These are phyloP conservation scores for Cyberlindnera petersonii DNA, from an alignment of 805 yeast species.

Conservation along the genomic window DNA sequence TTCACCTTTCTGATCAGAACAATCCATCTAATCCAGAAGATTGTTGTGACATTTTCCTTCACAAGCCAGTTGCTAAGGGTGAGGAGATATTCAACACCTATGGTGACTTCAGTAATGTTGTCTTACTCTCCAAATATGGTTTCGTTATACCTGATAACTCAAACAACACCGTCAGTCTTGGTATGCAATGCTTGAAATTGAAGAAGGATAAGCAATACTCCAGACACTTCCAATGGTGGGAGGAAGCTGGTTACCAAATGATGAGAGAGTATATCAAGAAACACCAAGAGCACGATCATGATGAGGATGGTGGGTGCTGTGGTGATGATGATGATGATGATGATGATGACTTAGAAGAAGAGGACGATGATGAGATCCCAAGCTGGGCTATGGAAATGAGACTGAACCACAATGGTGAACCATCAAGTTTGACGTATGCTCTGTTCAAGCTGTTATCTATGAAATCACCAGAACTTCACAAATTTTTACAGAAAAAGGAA, in stretches of 20 bases:
- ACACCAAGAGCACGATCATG: slow-evolving; percentile 18
- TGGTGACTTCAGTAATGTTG: slow-evolving; percentile 67
- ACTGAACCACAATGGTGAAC: slow-evolving; percentile 39
- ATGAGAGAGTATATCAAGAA: slow-evolving; percentile 14
- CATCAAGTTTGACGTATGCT: slow-evolving; percentile 43
- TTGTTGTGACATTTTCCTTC: slow-evolving; percentile 68
- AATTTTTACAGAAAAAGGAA: slow-evolving; percentile 23
- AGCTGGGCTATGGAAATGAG: slow-evolving; percentile 44
- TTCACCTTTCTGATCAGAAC: slow-evolving; percentile 21
- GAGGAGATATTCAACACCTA: slow-evolving; percentile 78
- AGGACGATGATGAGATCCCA: slow-evolving; percentile 26
- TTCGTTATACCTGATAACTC: slow-evolving; percentile 55
- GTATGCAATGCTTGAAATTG: slow-evolving; percentile 41
- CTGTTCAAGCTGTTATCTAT: slow-evolving; percentile 35
- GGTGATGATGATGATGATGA: slow-evolving; percentile 13
- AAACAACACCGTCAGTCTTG: slow-evolving; percentile 56
- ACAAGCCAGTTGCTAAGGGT: slow-evolving; percentile 39
- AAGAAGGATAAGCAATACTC: slow-evolving; percentile 33
- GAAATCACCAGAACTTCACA: slow-evolving; percentile 26
- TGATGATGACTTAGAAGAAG: slow-evolving; percentile 18
- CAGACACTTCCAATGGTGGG: slow-evolving; percentile 47
- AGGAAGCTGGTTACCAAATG: slow-evolving; percentile 39
- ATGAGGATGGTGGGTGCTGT: slow-evolving; percentile 21
- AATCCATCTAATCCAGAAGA: slow-evolving; percentile 42
- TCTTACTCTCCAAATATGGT: slow-evolving; percentile 73